A percentile compares a stretch with the other conserved stretches of the same genome.
Conservation (phyloP, 164 flowering plant species). For the Vitis cinerea region DNA sequence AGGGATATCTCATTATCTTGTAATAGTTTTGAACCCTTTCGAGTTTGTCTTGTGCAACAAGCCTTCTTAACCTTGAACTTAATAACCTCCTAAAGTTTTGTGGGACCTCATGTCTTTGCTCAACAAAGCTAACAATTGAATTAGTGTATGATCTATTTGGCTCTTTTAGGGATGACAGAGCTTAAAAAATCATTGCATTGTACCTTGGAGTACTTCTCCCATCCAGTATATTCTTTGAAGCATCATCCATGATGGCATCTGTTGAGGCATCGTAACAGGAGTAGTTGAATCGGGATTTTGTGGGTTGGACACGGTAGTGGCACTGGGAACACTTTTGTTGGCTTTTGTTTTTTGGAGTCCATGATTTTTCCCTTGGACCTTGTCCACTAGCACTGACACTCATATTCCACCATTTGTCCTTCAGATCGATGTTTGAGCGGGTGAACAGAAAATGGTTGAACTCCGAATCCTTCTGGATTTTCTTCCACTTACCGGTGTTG, state of each 20-base stretch:
- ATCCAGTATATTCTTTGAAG: conserved; percentile 34
- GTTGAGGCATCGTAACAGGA: conserved; percentile 29
- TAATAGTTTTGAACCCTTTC: conserved; percentile 78
- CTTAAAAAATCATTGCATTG: conserved; percentile 61
- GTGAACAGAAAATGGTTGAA: conserved; percentile 54
- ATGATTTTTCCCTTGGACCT: conserved; percentile 58
- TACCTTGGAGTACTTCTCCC: conserved; percentile 45
- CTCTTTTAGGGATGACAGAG: conserved; percentile 56
- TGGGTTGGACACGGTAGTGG: conserved; percentile 14
- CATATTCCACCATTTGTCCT: conserved; percentile 89
- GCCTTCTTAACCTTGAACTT: conserved; percentile 69
- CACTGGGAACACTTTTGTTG: conserved; percentile 25
- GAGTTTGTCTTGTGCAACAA: conserved; percentile 70
- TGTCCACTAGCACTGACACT: conserved; percentile 60
- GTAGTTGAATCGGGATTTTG: conserved; percentile 20
- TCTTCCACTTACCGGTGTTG: conserved; percentile 70
- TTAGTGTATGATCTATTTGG: conserved; percentile 58
- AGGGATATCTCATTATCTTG: conserved; percentile 28
- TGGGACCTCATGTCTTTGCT: conserved; percentile 70
- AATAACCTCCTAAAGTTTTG: conserved; percentile 66
- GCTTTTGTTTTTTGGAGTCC: conserved; percentile 42
- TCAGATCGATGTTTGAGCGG: conserved; percentile 82
- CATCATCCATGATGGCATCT: conserved; percentile 25
- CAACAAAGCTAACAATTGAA: conserved; percentile 27
- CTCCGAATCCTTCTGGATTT: conserved; percentile 76